Conservation (phyloP, 352 stramenopile species). For the Pythium grandisporangium region DNA sequence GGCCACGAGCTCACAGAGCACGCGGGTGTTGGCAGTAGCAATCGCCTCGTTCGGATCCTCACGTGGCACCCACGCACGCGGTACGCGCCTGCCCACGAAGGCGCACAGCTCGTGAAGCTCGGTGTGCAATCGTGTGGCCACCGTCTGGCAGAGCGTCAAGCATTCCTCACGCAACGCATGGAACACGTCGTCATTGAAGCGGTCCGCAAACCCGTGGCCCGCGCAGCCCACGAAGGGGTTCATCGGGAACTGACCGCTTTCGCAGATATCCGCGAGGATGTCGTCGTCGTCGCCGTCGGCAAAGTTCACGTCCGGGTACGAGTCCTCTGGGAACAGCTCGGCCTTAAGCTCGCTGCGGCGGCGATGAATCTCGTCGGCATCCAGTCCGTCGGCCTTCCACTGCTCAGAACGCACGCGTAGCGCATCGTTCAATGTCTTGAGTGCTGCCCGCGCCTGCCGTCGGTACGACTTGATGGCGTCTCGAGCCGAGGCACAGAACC, state of each 20-base stretch:
- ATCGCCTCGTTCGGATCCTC: slow-evolving; percentile 3
- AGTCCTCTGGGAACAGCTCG: slow-evolving; percentile 36
- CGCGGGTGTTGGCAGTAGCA: background rate
- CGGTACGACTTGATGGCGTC: slow-evolving; percentile 28
- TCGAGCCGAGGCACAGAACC: slow-evolving; percentile 24
- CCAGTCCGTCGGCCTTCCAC: slow-evolving; percentile 26
- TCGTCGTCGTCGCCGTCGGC: slow-evolving; percentile 31
- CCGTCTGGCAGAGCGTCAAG: slow-evolving; percentile 20
- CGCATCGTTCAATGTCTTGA: slow-evolving; percentile 30
- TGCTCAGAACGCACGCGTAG: slow-evolving; percentile 19
- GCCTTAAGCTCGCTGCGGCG: slow-evolving; percentile 33
- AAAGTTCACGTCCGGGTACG: slow-evolving; percentile 35
- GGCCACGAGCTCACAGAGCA: slow-evolving; percentile 31
- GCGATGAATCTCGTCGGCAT: slow-evolving; percentile 44
- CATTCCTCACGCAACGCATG: slow-evolving; percentile 29
- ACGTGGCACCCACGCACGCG: slow-evolving; percentile 35
- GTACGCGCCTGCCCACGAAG: slow-evolving; percentile 23
- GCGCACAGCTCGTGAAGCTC: slow-evolving; percentile 8
- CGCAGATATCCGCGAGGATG: slow-evolving; percentile 44
- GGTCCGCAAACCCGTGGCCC: slow-evolving; percentile 24
- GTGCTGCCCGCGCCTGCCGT: slow-evolving; percentile 20
- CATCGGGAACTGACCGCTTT: slow-evolving; percentile 33
- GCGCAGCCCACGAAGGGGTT: slow-evolving; percentile 24
- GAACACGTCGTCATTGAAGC: slow-evolving; percentile 42
- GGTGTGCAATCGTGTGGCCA: slow-evolving; percentile 29